These are phyloP conservation scores for Alternaria triticina DNA, from an alignment of 2,329 filamentous ascomycete genomes.

Conservation along the genomic window DNA sequence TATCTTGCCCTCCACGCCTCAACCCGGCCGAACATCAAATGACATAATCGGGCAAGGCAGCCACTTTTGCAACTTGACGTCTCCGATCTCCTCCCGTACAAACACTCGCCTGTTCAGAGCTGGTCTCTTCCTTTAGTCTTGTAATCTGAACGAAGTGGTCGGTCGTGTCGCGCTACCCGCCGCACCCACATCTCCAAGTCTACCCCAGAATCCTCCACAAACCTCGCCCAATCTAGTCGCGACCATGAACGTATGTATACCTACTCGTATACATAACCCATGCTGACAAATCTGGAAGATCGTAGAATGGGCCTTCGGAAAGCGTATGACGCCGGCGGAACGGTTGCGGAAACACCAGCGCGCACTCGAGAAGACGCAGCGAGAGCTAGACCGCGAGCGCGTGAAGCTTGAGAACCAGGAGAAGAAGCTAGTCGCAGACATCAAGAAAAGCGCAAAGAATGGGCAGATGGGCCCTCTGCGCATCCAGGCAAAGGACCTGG, in stretches of 20 bases:
- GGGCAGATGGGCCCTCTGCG: slow-evolving; percentile 98
- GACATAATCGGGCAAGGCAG: background rate
- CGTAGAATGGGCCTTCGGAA: slow-evolving; percentile 98
- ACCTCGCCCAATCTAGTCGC: slow-evolving; percentile 15
- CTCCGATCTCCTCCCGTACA: background rate
- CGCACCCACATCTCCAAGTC: slow-evolving; percentile 6
- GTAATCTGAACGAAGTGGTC: background rate
- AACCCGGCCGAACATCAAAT: slow-evolving; percentile 10
- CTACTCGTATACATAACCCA: background rate
- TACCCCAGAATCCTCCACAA: background rate
- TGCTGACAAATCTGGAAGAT: slow-evolving; percentile 54
- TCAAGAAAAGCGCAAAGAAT: slow-evolving; percentile 98
- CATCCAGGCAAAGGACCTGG: slow-evolving; percentile 97
- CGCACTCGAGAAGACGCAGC: slow-evolving; percentile 94
- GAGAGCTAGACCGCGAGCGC: slow-evolving; percentile 92
- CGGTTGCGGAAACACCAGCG: slow-evolving; percentile 92
- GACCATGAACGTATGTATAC: slow-evolving; percentile 56
- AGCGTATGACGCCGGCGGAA: slow-evolving; percentile 97
- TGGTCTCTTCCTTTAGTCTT: background rate
- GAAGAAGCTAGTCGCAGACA: slow-evolving; percentile 93
- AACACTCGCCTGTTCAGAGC: background rate
- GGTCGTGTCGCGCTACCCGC: slow-evolving; percentile 4
- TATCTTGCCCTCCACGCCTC: background rate
- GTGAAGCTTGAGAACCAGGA: slow-evolving; percentile 98
- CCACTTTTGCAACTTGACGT: background rate